Conservation (phyloP, 805 yeast genomes). For the Zygoascus bituminiphila region DNA sequence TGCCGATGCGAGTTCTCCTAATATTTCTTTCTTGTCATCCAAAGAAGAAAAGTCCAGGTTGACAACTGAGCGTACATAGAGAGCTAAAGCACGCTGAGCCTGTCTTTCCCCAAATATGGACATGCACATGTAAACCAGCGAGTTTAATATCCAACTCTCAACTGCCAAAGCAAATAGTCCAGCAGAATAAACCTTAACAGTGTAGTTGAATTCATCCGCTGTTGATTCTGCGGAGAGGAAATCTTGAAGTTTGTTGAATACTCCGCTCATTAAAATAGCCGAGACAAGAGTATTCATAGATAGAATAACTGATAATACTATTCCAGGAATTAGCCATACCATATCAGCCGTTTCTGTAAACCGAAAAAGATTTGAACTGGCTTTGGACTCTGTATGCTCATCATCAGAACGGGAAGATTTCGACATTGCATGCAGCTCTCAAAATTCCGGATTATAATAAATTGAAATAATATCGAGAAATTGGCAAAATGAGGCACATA, state of each 20-base stretch:
- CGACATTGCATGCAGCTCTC: too few relatives aligned
- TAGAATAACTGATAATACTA: not conserved
- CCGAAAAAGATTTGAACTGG: not conserved
- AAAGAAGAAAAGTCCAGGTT: conserved; percentile 50
- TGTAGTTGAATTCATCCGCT: conserved; percentile 29
- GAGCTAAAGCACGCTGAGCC: conserved; percentile 45
- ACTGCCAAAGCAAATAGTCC: conserved; percentile 41
- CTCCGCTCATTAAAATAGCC: conserved; percentile 56
- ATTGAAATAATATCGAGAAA: too few relatives aligned
- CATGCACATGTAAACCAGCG: conserved; percentile 56
- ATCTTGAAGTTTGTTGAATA: conserved; percentile 41
- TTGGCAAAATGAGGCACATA: too few relatives aligned
- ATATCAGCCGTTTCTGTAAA: conserved; percentile 3
- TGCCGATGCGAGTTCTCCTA: conserved; percentile 55
- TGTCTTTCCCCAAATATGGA: conserved; percentile 65
- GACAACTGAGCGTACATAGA: conserved; percentile 39
- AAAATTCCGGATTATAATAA: too few relatives aligned
- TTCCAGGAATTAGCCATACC: conserved; percentile 9
- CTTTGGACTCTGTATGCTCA: too few relatives aligned
- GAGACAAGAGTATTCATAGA: conserved; percentile 19
- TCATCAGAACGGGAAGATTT: too few relatives aligned
- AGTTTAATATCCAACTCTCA: conserved; percentile 36
- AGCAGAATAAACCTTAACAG: conserved; percentile 31
- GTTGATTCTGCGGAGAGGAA: conserved; percentile 28
- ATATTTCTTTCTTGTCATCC: conserved; percentile 45